Evolutionary conservation across 768 basidiomycete genomes (phyloP), one percentile per base, ranked within the genome.

Genomic region (Lanmaoa pseudosensibilis): DNA sequence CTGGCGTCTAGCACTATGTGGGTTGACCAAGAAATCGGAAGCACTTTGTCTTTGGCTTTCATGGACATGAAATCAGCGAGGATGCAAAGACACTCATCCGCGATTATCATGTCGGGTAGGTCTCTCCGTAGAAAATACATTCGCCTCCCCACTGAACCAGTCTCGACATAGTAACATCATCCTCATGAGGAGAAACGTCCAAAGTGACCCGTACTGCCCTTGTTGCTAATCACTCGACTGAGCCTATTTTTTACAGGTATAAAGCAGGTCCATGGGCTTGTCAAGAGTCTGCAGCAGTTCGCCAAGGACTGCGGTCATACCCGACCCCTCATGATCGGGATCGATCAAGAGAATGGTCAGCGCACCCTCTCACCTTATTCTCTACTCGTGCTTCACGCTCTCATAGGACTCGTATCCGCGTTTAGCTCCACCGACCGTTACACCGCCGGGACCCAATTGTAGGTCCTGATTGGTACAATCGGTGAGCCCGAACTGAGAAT

Each of bases 41-140:
- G 85, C 87, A 88, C 65, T 87, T 90, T 62, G 83, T 90, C 15
- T 75, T 86, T 58, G 87, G 88, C 18, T 88, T 88, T 66, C 83
- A 85, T 64, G 86, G 86, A 4, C 70, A 78, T 37, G 73, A 80
- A 49, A 70, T 80, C 34, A 81, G 72, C 57, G 73, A 79, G 30
- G 76, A 87, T 55, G 78, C 83, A 57, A 77, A 73, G 61, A 76
- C 73, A 0, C 80, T 88, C 52, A 85, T 88, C 48, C 70, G 70
- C 36, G 80, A 86, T 45, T 88, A 87, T 71, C 74, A 83, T 67
- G 74, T 87, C 47, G 87, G 87, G 71, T 78, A 58, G 25, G 73
- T 62, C 40, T 40, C 18, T 4, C 23, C 5, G 8, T 27, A 21
- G n/a, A 10, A 18, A 11, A 34, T 9, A n/a, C 25, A 30, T 27